Conservation (phyloP, 148 eudicot species). For the Camellia sinensis region DNA sequence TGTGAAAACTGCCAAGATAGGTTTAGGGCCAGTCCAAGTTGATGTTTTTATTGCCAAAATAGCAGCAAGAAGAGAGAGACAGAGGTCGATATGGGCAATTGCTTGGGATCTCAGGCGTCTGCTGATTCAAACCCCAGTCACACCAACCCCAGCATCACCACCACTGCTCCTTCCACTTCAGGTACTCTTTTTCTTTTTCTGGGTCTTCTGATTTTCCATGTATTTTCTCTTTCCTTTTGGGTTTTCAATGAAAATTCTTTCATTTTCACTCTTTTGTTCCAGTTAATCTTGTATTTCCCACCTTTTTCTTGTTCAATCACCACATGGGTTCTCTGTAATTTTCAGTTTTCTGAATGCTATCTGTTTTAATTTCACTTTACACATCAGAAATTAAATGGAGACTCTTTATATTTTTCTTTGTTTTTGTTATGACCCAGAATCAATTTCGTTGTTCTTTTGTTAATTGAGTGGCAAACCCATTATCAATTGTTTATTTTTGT, state of each 20-base stretch:
- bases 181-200: neutral
- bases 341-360: neutral
- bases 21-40: neutral
- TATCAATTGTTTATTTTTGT: neutral
- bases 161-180: constrained; percentile 6
- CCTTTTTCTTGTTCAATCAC: neutral
- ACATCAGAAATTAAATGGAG: neutral
- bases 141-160: constrained; percentile 12
- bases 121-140: constrained; percentile 18
- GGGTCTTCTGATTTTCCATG: neutral
- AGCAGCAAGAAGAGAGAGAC: neutral
- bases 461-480: neutral
- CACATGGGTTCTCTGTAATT: neutral
- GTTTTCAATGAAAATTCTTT: neutral
- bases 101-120: constrained; percentile 27
- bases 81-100: constrained; percentile 37
- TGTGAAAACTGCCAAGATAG: neutral
- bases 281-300: neutral
- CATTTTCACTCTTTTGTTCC: neutral
- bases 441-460: neutral
- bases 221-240: neutral
- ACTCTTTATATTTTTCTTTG: neutral
- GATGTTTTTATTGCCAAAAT: neutral
- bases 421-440: neutral
- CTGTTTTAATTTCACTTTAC: neutral